These are phyloP conservation scores for Lasiodiplodia hormozganensis DNA, from an alignment of 2,329 filamentous ascomycete genomes.

Conservation along the genomic window DNA sequence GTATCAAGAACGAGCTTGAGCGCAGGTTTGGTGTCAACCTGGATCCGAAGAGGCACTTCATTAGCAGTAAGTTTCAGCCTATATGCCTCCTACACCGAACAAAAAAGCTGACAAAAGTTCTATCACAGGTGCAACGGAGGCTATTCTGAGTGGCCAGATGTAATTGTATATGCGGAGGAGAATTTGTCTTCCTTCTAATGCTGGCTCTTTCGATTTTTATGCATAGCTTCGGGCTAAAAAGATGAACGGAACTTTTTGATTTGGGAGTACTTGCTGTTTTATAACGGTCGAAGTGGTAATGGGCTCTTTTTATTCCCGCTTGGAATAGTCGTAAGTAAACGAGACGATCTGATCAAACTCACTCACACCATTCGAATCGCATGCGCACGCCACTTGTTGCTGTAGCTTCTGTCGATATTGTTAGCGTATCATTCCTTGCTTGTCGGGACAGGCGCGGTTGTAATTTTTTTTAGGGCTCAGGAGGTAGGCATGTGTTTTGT, in stretches of 20 bases:
- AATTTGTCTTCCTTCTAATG: conserved; percentile 1
- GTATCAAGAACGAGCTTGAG: conserved; percentile 92
- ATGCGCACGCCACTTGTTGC: background rate
- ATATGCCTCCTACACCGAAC: too few species aligned
- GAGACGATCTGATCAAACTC: conserved; percentile 16
- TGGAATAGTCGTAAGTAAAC: conserved; percentile 8
- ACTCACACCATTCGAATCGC: background rate
- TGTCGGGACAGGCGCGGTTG: background rate
- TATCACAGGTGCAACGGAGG: conserved; percentile 44
- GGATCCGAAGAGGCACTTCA: conserved; percentile 89
- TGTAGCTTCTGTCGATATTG: conserved; percentile 12
- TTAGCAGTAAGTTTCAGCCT: conserved; percentile 52
- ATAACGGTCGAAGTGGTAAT: conserved; percentile 12
- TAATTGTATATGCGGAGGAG: conserved; percentile 31
- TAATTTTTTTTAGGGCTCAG: background rate
- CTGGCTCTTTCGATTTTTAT: conserved; percentile 3
- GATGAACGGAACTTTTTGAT: background rate
- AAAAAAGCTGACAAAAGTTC: background rate
- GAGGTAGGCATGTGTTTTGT: background rate
- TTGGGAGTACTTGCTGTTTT: background rate
- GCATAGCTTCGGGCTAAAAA: conserved; percentile 13
- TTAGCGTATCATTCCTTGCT: conserved; percentile 4
- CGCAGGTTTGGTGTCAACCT: conserved; percentile 82
- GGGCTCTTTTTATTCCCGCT: background rate
- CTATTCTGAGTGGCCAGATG: conserved; percentile 50